These are phyloP conservation scores for Rhodotorula diobovata DNA, from an alignment of 768 basidiomycete genomes.

Conservation along the genomic window DNA sequence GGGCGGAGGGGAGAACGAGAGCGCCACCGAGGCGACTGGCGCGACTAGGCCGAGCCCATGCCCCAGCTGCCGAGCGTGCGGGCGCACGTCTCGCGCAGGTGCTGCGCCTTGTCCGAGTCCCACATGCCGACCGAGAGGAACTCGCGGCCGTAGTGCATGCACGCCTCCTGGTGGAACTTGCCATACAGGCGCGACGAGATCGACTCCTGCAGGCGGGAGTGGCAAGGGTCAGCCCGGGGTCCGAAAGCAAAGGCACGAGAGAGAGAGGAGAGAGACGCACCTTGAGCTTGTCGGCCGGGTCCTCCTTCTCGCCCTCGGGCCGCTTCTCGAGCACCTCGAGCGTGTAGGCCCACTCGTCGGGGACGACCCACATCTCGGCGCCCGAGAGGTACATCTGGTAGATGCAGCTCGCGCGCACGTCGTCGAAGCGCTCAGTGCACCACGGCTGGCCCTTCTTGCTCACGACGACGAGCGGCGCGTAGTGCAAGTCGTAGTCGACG, in stretches of 20 bases:
- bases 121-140: constrained; percentile 42
- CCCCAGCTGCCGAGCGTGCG: constrained; percentile 33
- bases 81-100: constrained; percentile 36
- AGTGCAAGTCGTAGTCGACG: constrained; percentile 43
- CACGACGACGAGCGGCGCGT: constrained; percentile 41
- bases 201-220: constrained; percentile 19
- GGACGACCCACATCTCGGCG: constrained; percentile 43
- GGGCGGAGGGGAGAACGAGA: neutral
- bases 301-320: constrained; percentile 24
- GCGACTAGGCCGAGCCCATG: constrained; percentile 14
- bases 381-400: constrained; percentile 45
- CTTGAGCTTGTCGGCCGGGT: constrained; percentile 43
- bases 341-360: constrained; percentile 43
- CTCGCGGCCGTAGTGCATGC: constrained; percentile 45
- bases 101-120: constrained; percentile 42
- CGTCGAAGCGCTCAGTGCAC: constrained; percentile 44
- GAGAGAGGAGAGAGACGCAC: constrained; percentile 11
- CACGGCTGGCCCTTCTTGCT: constrained; percentile 42
- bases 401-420: constrained; percentile 41
- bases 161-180: constrained; percentile 44
- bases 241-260: neutral
- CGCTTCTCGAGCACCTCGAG: constrained; percentile 39
- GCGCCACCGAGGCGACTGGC: no score
- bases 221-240: neutral
- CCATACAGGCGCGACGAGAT: constrained; percentile 43